Conservation (phyloP, 495 filamentous ascomycete genomes). For the Aspergillus hancockii region DNA sequence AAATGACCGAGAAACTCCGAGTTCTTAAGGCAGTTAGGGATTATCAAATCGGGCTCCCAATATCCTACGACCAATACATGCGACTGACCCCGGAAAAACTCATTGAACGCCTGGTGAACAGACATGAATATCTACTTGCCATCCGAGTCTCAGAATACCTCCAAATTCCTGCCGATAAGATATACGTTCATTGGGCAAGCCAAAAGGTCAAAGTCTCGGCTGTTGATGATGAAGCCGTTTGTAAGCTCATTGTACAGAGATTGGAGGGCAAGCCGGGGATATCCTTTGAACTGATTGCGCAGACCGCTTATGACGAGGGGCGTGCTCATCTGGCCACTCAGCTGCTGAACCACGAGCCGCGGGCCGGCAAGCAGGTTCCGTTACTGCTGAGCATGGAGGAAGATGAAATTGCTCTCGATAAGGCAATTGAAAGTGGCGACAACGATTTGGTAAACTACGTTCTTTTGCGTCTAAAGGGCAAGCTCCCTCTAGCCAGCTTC, state of each 20-base stretch:
- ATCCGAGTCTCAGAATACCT: constrained; percentile 88
- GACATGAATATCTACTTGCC: constrained; percentile 89
- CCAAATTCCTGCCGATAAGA: constrained; percentile 79
- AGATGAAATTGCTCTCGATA: constrained; percentile 92
- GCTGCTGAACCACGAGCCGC: constrained; percentile 87
- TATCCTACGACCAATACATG: constrained; percentile 91
- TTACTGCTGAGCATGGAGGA: constrained; percentile 95
- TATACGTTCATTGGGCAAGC: constrained; percentile 95
- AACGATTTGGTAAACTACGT: constrained; percentile 90
- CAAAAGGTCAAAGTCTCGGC: constrained; percentile 86
- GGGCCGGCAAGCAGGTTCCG: constrained; percentile 92
- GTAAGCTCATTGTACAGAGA: constrained; percentile 81
- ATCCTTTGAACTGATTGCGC: constrained; percentile 91
- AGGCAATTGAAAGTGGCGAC: constrained; percentile 94
- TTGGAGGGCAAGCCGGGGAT: constrained; percentile 85
- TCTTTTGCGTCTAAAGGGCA: constrained; percentile 84
- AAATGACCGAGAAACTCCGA: constrained; percentile 93
- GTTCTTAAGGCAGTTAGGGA: constrained; percentile 90
- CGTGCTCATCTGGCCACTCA: constrained; percentile 82
- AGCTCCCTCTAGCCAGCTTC: constrained; percentile 85
- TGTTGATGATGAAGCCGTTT: constrained; percentile 86
- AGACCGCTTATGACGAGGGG: constrained; percentile 94
- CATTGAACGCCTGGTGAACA: constrained; percentile 79
- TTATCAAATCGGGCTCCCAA: constrained; percentile 83
- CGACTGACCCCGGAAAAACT: constrained; percentile 86